A percentile compares a stretch with the other conserved stretches of the same genome.
These are phyloP conservation scores for Penicillium mononematosum DNA, from an alignment of 495 filamentous ascomycete species.

Conservation along the genomic window DNA sequence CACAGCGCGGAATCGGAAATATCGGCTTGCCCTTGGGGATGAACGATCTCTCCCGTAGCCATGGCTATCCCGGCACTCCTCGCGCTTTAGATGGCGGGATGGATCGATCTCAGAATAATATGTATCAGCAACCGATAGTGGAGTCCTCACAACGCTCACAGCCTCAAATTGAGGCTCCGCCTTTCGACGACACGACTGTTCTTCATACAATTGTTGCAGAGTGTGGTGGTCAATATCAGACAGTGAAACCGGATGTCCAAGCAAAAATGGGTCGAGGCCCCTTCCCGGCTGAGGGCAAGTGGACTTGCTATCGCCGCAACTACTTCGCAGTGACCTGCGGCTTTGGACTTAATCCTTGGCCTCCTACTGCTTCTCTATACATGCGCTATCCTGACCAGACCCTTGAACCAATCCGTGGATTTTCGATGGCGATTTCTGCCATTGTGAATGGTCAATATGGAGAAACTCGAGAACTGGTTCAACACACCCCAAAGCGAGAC, in stretches of 20 bases:
- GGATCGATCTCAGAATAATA: slow-evolving; percentile 35
- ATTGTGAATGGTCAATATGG: slow-evolving; percentile 75
- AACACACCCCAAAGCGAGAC: slow-evolving; percentile 94
- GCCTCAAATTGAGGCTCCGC: slow-evolving; percentile 45
- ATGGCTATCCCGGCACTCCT: slow-evolving; percentile 38
- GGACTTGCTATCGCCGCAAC: slow-evolving; percentile 95
- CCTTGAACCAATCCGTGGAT: slow-evolving; percentile 58
- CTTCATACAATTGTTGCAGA: slow-evolving; percentile 61
- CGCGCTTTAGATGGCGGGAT: slow-evolving; percentile 34
- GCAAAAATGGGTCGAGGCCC: slow-evolving; percentile 92
- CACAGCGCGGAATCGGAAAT: slow-evolving; percentile 27
- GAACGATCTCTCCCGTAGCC: slow-evolving; percentile 34
- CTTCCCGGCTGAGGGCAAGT: slow-evolving; percentile 80
- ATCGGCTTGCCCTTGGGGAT: slow-evolving; percentile 35
- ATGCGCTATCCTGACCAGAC: slow-evolving; percentile 46
- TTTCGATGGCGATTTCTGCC: slow-evolving; percentile 83
- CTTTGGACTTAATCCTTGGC: slow-evolving; percentile 62
- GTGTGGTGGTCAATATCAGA: slow-evolving; percentile 34
- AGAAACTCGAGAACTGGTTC: slow-evolving; percentile 82
- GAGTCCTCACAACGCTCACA: slow-evolving; percentile 37
- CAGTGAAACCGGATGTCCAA: slow-evolving; percentile 72
- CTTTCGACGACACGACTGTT: slow-evolving; percentile 56
- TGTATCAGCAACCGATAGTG: slow-evolving; percentile 33
- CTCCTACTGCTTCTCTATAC: slow-evolving; percentile 48
- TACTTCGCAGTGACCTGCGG: slow-evolving; percentile 90